Conservation (phyloP, 495 filamentous ascomycete species). For the Penicillium canariense region DNA sequence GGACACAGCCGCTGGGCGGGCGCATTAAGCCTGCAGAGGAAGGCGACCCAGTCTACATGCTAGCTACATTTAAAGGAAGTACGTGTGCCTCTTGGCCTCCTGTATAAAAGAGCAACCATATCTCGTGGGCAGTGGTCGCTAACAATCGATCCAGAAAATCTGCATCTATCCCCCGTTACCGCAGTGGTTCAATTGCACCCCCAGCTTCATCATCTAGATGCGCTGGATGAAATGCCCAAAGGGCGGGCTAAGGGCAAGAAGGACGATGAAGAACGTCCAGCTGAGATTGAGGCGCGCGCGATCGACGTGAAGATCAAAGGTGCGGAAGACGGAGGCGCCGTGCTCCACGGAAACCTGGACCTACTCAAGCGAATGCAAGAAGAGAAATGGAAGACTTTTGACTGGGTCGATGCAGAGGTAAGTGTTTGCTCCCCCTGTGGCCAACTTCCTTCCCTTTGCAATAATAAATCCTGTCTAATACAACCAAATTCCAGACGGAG, state of each 20-base stretch:
- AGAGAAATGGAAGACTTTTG: conserved; percentile 63
- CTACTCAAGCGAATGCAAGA: conserved; percentile 60
- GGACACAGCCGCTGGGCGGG: conserved; percentile 60
- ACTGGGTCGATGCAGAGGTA: conserved; percentile 70
- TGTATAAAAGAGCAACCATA: neutral
- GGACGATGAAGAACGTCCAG: conserved; percentile 45
- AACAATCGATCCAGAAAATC: conserved; percentile 47
- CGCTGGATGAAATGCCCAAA: conserved; percentile 51
- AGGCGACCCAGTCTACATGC: conserved; percentile 65
- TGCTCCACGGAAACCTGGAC: conserved; percentile 50
- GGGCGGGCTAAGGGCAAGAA: conserved; percentile 39
- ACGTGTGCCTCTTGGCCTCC: conserved; percentile 19
- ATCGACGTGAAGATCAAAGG: conserved; percentile 69
- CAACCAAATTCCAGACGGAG: conserved; percentile 40
- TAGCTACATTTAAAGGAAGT: conserved; percentile 67
- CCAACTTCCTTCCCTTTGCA: neutral
- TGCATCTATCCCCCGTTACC: conserved; percentile 66
- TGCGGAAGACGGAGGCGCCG: conserved; percentile 53
- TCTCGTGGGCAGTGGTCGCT: conserved; percentile 1
- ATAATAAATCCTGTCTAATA: neutral
- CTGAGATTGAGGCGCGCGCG: conserved; percentile 54
- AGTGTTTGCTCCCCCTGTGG: conserved; percentile 3
- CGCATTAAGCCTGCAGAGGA: conserved; percentile 57
- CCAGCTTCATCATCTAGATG: conserved; percentile 74
- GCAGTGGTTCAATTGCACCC: conserved; percentile 72